Evolutionary conservation across 2,329 filamentous ascomycete genomes (phyloP), one percentile per base, ranked within the genome.

Genomic region (Periconia sp.): DNA sequence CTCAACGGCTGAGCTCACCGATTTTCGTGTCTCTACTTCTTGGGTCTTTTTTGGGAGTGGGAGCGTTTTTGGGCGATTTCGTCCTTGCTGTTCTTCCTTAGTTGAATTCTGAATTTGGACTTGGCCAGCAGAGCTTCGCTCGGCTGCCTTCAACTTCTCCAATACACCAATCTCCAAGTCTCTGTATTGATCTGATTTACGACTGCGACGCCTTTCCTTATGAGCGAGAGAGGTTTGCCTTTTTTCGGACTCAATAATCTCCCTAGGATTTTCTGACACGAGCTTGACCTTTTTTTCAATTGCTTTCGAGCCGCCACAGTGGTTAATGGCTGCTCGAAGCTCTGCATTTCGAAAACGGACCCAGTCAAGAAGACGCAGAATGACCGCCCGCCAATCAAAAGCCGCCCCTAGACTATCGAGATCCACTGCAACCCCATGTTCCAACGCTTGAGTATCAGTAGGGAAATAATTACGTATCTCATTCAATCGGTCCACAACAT

Each of bases 321-420:
- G 47, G 10, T 68, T 60, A 17, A 85, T 71, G 1, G 73, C 66
- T 2, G 61, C 48, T 18, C 74, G 65, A 41, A 86, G 75, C 54
- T 85, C 79, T 6, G 66, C 60, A 31, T 73, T 70, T 18, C 80
- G 75, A 8, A 62, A 58, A 51, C 76, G 74, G 18, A 77, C 71
- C 80, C 83, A 85, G 17, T 73, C 61, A 1, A 79, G 68, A 6
- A 79, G 64, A 9, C 74, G 66, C 1, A 77, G 57, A 6, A 81
- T 63, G 49, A 85, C 82, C 2, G 68, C 60, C 0, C 73, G 60
- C 82, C 82, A 86, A 2, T 77, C 73, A 61, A 79, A 87, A 1
- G 63, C 57, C 1, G 67, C 63, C 35, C 76, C 73, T 6, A 87
- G 58, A 1, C 61, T 65, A 2, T 76, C 74, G 23, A 82, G 64